Conservation (phyloP, 192 early-diverging fungal species). For the Coemansia sp. region DNA sequence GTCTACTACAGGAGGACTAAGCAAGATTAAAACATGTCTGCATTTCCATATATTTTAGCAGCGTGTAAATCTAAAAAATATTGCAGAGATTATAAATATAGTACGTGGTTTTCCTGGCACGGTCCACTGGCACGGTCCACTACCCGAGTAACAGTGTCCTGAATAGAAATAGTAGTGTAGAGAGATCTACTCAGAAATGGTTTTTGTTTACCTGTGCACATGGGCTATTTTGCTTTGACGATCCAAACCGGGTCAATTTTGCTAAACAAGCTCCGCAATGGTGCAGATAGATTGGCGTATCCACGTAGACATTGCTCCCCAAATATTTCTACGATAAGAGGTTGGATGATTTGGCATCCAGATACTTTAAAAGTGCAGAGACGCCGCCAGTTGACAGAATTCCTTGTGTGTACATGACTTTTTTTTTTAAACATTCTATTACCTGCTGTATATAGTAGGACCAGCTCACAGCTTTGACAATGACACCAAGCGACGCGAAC, state of each 20-base stretch:
- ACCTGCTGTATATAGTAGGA: background rate
- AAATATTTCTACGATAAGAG: background rate
- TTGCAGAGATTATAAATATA: background rate
- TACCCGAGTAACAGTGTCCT: background rate
- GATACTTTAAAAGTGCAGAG: background rate
- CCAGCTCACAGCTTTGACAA: background rate
- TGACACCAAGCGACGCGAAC: background rate
- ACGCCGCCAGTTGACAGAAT: background rate
- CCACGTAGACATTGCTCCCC: background rate
- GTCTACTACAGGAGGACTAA: conserved; percentile 2
- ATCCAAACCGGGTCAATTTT: background rate
- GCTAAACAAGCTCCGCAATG: background rate
- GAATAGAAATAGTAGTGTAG: background rate
- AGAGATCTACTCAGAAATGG: background rate
- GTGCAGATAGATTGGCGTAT: background rate
- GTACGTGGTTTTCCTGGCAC: background rate
- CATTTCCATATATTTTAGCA: background rate
- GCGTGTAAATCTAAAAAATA: background rate
- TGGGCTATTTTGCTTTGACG: background rate
- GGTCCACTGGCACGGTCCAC: background rate
- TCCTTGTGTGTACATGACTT: background rate
- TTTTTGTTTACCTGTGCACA: background rate
- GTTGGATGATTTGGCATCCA: background rate
- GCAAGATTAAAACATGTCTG: background rate
- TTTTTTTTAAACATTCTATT: background rate